Percentiles rank a stretch among this genome's conserved stretches.
phyloP scores from a whole-genome alignment of 1,284 basidiomycete genomes.

The Cronartium ribicola region DNA sequence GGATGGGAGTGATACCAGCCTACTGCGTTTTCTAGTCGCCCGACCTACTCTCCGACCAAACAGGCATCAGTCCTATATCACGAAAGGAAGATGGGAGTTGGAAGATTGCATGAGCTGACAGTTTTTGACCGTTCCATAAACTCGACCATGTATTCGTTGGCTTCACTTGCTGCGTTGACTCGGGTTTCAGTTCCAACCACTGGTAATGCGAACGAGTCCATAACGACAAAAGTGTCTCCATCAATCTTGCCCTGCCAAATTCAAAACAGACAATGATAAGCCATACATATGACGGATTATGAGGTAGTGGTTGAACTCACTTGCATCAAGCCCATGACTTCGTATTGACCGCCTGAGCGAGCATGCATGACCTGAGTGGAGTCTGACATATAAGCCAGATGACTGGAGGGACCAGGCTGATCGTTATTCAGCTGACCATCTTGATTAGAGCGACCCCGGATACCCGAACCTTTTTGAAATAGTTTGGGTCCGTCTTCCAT shows the following conservation, averaged over 20 bases:
- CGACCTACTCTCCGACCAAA: conserved; percentile 58
- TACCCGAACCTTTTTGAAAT: conserved; percentile 91
- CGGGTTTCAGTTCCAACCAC: conserved; percentile 99
- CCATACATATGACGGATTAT: background rate
- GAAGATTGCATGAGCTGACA: conserved; percentile 54
- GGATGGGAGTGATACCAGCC: conserved; percentile 99
- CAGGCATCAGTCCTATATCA: conserved; percentile 11
- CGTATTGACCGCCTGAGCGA: conserved; percentile 90
- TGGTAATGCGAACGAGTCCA: conserved; percentile 93
- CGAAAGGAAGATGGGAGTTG: conserved; percentile 11
- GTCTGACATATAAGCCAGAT: conserved; percentile 8
- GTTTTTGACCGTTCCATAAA: conserved; percentile 74
- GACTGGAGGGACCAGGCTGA: background rate
- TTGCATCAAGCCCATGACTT: conserved; percentile 96
- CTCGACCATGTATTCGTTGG: conserved; percentile 97
- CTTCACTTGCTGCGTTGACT: conserved; percentile 92
- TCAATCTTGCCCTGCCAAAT: conserved; percentile 75
- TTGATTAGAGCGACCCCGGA: conserved; percentile 93
- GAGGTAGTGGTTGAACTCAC: background rate
- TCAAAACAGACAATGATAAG: conserved; percentile 1
- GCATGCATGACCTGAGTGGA: conserved; percentile 87
- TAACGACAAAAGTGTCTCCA: conserved; percentile 76
- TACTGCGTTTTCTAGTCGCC: conserved; percentile 77
- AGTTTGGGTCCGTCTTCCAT: conserved; percentile 85
- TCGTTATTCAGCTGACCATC: conserved; percentile 67